Evolutionary conservation across 768 basidiomycete genomes (phyloP), one percentile per base, ranked within the genome.

Genomic region (Serpula lacrymans): DNA sequence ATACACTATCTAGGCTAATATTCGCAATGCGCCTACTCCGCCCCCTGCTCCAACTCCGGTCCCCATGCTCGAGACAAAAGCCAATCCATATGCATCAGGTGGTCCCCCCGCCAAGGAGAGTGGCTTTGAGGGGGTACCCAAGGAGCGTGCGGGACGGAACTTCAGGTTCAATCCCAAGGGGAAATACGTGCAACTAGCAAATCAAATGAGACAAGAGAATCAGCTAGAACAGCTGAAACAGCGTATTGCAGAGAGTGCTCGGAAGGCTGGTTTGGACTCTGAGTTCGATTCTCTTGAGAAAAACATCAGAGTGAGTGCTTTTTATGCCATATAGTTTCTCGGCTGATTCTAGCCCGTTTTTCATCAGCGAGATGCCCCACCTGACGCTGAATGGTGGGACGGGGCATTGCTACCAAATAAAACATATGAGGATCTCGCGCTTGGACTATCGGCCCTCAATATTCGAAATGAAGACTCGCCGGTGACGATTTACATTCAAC

Each of bases 371-470:
- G 79, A 80, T 40, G 77, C 89, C 1, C 96, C 95, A 6, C 95
- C 95, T 1, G 83, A 79, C 4, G 78, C 84, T 4, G 96, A 98
- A 60, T 99, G 96, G 96, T 99, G 96, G 96, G 96, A 99, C 63
- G 82, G 78, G 16, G 76, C 88, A 0, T 68, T 97, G 11, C 67
- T 99, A 8, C 87, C 89, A 0, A 82, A 71, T 50, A 84, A 86
- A 64, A 74, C 68, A 4, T 98, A 98, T 60, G 76, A 79, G 32
- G 92, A 94, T 43, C 59, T 95, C 36, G 63, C 64, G 2, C 59
- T 74, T 18, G 82, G 81, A 21, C 51, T 83, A 34, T 67, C 71
- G 18, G 61, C 64, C 11, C 64, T 90, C 39, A 82, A 79, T 38
- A 86, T 90, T 49, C 74, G 78, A 14, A 81, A 71, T 11, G 57